Base-by-base conservation (phyloP, 1,139 yeast genomes). In the Spathaspora sp. region DNA sequence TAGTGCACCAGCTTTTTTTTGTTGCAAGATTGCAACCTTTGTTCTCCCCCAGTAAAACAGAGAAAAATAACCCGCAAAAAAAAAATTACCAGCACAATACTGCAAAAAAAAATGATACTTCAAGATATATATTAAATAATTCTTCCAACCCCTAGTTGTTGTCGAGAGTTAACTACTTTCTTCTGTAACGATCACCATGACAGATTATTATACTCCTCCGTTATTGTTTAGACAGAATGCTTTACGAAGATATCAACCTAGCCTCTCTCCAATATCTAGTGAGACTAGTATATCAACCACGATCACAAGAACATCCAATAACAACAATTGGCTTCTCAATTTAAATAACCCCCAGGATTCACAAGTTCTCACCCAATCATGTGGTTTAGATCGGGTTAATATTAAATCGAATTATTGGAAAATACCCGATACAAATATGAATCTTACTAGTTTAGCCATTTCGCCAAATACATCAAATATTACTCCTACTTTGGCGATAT, bases 391-490 rank as follows among this genome's bases (percentile, higher is more conserved):
- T 53, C 58, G 74, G 38, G 53, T 71, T 43, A 76, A 74, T 49
- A 70, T 81, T 43, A 75, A 76, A 48, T 81, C 86, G 11, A 78
- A 74, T 59, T 86, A 86, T 63, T 87, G 95, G 95, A 79, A 76
- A 53, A 86, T 72, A 6, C 89, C 89, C 2, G 89, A 85, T 57
- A 64, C 68, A 29, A 65, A 74, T 39, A 67, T 74, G 59, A 79
- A 81, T 53, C 68, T 87, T 46, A 84, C 89, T 0, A 70, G 86
- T 0, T 65, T 87, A 51, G 59, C 64, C n/a, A 59, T 63, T 6
- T 49, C 48, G 10, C 47, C 48, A 17, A 54, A 54, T 38, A 45
- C 51, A 8, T 67, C 68, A 13, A 69, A 72, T 10, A 68, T 75
- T 39, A 46, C 43, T 4, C 24, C 74, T 0, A 57, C 65, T 10